Evolutionary conservation across 2,329 filamentous ascomycete genomes (phyloP).

Genomic region (Macrophomina pseudophaseolina): DNA sequence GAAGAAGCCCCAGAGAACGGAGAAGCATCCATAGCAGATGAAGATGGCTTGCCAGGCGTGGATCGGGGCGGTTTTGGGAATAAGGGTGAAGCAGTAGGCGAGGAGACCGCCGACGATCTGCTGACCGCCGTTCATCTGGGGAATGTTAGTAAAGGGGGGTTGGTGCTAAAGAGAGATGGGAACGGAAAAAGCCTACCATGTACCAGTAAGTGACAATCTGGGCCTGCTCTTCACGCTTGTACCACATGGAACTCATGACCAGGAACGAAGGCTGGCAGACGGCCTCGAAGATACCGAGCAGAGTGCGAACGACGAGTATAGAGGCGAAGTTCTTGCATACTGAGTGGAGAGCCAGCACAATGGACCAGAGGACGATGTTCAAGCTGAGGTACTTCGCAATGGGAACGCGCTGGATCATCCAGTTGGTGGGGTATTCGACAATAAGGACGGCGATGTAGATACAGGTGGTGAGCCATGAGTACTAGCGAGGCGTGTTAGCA

Average conservation of each 20-base stretch:
- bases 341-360: conserved; percentile 12
- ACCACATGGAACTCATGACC: conserved; percentile 67
- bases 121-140: conserved; percentile 75
- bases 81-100: conserved; percentile 65
- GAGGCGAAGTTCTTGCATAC: conserved; percentile 30
- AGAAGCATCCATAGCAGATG: conserved; percentile 49
- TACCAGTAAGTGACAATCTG: conserved; percentile 63
- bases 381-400: conserved; percentile 64
- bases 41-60: conserved; percentile 60
- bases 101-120: conserved; percentile 69
- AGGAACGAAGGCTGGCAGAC: conserved; percentile 62
- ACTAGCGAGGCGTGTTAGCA: conserved; percentile 50
- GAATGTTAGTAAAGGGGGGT: conserved; percentile 24
- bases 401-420: conserved; percentile 64
- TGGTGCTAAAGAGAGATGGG: conserved; percentile 46
- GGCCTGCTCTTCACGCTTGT: conserved; percentile 63
- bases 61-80: conserved; percentile 52
- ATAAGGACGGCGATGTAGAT: conserved; percentile 62
- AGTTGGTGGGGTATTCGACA: conserved; percentile 71
- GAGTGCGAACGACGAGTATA: conserved; percentile 58
- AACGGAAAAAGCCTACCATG: conserved; percentile 46
- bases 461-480: conserved; percentile 57
- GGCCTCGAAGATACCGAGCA: conserved; percentile 63
- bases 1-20: conserved; percentile 56
- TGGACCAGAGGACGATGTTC: conserved; percentile 58